Base-by-base conservation (phyloP, 768 basidiomycete species). In the Macrocybe gigantea region DNA sequence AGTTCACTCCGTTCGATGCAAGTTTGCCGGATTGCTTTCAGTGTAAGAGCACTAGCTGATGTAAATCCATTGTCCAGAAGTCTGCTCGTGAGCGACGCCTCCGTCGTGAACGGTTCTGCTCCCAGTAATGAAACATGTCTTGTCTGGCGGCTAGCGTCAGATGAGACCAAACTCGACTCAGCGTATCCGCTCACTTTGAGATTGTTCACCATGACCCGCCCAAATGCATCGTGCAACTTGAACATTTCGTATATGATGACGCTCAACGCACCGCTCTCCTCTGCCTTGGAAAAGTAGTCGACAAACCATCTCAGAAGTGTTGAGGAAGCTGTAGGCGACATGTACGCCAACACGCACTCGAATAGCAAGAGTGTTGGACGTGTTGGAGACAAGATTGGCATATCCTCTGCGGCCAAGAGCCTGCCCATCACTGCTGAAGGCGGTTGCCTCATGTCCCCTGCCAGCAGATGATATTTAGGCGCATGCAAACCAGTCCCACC, bases 291-390 rank as follows among this genome's bases (percentile, higher is more conserved):
- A 58, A 79, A 82, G 48, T 73, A 73, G 47, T 77, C 68, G 2
- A 77, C 71, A 58, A 94, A 93, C 88, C 89, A 94, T 34, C 68
- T 63, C 1, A 96, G 67, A 9, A 96, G 59, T 1, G 67, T 68
- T 30, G 75, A 70, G 1, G 84, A 84, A 3, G 73, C 68, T 3
- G 65, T 59, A 0, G 88, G 82, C 0, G 69, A 57, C 76, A 97
- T 88, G 65, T 99, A 97, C 10, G 82, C 92, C 47, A 96, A 76
- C 12, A 97, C 88, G 56, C 95, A 98, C 73, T 98, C 95, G 51
- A 91, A 93, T 7, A 97, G 67, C 15, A 97, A 71, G 2, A 97
- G 77, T 1, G 93, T 94, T 3, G 94, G 92, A 9, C 82, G 58
- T 1, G 71, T 55, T 0, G 79, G 72, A 11, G 86, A 83, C 33